Conservation (phyloP, 1,139 yeast species). For the Schwanniomyces etchellsii region DNA sequence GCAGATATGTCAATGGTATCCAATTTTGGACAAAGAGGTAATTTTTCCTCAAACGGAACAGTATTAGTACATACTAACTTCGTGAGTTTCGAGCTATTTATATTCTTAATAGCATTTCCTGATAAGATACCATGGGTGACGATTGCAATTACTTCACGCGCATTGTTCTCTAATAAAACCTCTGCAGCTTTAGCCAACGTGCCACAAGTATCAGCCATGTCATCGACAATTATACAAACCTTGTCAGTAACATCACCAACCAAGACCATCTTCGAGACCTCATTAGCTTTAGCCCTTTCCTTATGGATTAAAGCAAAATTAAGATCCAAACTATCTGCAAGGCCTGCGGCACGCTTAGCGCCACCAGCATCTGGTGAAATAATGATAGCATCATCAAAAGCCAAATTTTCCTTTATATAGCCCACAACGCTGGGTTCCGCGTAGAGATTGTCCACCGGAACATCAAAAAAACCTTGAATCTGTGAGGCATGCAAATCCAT, state of each 20-base stretch:
- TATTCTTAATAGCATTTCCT: slow-evolving; percentile 60
- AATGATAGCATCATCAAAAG: slow-evolving; percentile 47
- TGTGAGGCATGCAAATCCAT: slow-evolving; percentile 84
- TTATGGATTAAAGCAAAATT: slow-evolving; percentile 79
- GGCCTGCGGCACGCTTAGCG: slow-evolving; percentile 75
- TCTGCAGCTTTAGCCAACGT: slow-evolving; percentile 76
- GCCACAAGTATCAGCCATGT: slow-evolving; percentile 85
- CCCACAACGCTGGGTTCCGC: slow-evolving; percentile 75
- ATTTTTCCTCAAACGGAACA: slow-evolving; percentile 58
- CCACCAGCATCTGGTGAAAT: slow-evolving; percentile 88
- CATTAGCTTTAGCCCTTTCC: slow-evolving; percentile 76
- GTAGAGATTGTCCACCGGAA: slow-evolving; percentile 76
- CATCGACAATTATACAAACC: slow-evolving; percentile 69
- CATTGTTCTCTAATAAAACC: slow-evolving; percentile 53
- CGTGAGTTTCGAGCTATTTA: slow-evolving; percentile 51
- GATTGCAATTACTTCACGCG: slow-evolving; percentile 69
- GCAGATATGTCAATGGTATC: slow-evolving; percentile 70
- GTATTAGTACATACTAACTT: slow-evolving; percentile 73
- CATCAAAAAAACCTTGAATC: slow-evolving; percentile 76
- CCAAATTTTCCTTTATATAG: slow-evolving; percentile 54
- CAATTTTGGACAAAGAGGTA: slow-evolving; percentile 45
- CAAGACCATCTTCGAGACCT: slow-evolving; percentile 67
- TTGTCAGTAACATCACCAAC: slow-evolving; percentile 75
- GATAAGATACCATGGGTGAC: slow-evolving; percentile 80
- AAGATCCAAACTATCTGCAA: slow-evolving; percentile 71